Conservation (phyloP, 1,284 basidiomycete species). For the Ceratobasidium sp. region DNA sequence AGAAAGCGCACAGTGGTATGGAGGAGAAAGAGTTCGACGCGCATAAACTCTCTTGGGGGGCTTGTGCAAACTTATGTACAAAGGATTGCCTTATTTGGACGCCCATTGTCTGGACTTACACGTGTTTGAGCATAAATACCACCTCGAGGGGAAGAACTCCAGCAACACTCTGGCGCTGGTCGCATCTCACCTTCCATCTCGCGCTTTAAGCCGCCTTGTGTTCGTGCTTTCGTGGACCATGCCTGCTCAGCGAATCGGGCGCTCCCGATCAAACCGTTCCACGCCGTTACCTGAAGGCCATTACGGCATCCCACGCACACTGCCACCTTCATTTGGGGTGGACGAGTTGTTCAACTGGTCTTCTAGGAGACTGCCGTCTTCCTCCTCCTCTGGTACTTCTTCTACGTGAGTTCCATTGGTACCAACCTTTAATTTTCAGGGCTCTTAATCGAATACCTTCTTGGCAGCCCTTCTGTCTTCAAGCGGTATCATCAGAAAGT, state of each 20-base stretch:
- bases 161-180: neutral
- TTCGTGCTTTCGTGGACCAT: neutral
- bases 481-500: too few relatives aligned
- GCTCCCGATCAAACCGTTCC: neutral
- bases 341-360: neutral
- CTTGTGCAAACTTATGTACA: neutral
- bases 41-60: neutral
- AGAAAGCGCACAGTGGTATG: too few relatives aligned
- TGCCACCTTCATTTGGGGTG: neutral
- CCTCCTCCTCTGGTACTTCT: neutral
- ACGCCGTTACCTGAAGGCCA: neutral
- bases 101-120: neutral
- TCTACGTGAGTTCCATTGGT: neutral
- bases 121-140: neutral
- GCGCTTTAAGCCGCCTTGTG: neutral
- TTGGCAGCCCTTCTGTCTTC: too few relatives aligned
- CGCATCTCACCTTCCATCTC: neutral
- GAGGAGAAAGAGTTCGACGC: neutral
- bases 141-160: neutral
- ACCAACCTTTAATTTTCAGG: too few relatives aligned
- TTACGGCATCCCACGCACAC: neutral
- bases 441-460: too few relatives aligned
- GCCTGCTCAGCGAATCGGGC: neutral
- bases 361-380: neutral
- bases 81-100: neutral